Evolutionary conservation across 306 rosid genomes (phyloP).

Genomic region (Trichosanthes cucumerina): DNA sequence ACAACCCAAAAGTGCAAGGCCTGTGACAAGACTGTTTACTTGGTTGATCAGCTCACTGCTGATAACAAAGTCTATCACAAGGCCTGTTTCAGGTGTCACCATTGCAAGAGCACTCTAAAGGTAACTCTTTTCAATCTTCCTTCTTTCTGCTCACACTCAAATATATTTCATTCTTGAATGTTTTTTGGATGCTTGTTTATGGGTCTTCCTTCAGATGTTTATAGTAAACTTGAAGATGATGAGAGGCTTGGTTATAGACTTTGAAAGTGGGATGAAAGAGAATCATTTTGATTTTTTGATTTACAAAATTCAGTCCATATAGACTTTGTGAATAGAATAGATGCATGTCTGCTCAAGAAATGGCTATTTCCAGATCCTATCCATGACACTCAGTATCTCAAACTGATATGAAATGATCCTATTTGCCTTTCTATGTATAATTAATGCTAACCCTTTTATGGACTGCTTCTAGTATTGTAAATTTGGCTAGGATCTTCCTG

Average conservation of each 20-base stretch:
- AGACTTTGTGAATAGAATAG: neutral
- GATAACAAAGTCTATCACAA: slow-evolving; percentile 78
- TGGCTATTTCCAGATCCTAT: neutral
- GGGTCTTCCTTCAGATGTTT: neutral
- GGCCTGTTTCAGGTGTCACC: slow-evolving; percentile 90
- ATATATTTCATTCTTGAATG: neutral
- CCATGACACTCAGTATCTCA: neutral
- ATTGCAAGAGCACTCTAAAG: slow-evolving; percentile 97
- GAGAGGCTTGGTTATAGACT: neutral
- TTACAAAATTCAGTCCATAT: neutral
- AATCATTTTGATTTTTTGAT: neutral
- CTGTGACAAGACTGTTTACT: slow-evolving; percentile 88
- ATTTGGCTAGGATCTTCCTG: neutral
- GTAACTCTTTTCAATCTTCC: slow-evolving; percentile 14
- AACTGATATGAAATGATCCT: neutral
- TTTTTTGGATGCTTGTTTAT: neutral
- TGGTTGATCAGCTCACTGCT: slow-evolving; percentile 82
- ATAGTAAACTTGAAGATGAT: neutral
- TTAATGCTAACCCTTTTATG: neutral
- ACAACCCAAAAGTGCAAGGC: slow-evolving; percentile 87
- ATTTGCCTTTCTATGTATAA: neutral
- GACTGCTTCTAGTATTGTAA: neutral
- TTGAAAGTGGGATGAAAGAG: neutral
- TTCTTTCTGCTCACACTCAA: slow-evolving; percentile 3
- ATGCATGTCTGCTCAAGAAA: neutral